These are phyloP conservation scores for Microstegium vimineum DNA, from an alignment of 176 grass and related monocot species.

Conservation along the genomic window DNA sequence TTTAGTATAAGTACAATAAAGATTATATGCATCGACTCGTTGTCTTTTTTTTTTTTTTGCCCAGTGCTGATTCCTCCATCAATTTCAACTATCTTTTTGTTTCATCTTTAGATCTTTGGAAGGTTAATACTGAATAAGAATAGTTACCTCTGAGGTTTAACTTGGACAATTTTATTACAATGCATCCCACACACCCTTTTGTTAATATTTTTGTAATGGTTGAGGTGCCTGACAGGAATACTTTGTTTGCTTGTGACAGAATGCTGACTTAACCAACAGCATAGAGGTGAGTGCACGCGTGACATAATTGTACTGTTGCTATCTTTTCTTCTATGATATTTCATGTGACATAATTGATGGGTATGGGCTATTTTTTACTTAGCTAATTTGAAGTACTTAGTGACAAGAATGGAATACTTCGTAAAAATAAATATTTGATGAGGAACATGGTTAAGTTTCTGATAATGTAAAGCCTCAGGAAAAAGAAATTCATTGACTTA, in stretches of 20 bases:
- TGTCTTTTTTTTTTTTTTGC: background rate
- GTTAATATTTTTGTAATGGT: slow-evolving; percentile 75
- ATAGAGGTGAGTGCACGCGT: slow-evolving; percentile 52
- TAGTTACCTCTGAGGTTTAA: slow-evolving; percentile 11
- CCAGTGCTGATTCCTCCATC: background rate
- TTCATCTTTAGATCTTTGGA: slow-evolving; percentile 29
- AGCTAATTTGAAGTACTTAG: background rate
- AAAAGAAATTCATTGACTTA: background rate
- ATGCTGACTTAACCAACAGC: slow-evolving; percentile 59
- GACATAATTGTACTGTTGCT: slow-evolving; percentile 22
- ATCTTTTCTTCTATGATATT: slow-evolving; percentile 16
- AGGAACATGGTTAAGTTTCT: slow-evolving; percentile 16
- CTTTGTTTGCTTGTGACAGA: slow-evolving; percentile 83
- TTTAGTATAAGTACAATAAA: background rate
- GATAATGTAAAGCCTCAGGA: slow-evolving; percentile 3
- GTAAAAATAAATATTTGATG: background rate
- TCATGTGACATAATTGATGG: background rate
- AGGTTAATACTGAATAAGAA: slow-evolving; percentile 10
- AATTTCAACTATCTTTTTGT: slow-evolving; percentile 9
- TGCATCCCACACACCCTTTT: slow-evolving; percentile 30
- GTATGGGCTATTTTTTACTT: background rate
- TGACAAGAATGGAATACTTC: background rate
- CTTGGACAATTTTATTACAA: slow-evolving; percentile 7
- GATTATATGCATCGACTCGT: background rate
- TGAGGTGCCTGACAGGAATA: slow-evolving; percentile 77